phyloP scores from a whole-genome alignment of 2,329 filamentous ascomycete species.

The Sporothrix humicola region DNA sequence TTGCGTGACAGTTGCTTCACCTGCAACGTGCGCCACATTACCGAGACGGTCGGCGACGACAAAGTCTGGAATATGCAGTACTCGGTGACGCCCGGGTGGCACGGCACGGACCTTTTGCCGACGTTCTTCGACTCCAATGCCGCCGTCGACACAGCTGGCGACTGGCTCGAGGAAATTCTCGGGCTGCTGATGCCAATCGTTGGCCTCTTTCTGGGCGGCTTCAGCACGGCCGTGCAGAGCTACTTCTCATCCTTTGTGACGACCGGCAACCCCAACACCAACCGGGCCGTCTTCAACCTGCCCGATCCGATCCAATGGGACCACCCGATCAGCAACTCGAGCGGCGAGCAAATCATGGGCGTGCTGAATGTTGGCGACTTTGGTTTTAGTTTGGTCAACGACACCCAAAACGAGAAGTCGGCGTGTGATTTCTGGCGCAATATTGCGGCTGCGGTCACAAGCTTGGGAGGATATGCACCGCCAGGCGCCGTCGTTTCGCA shows the following conservation, averaged over 20 bases:
- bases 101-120: slow-evolving; percentile 50
- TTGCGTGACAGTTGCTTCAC: slow-evolving; percentile 47
- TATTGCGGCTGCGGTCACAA: slow-evolving; percentile 42
- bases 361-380: slow-evolving; percentile 47
- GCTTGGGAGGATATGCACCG: slow-evolving; percentile 44
- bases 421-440: slow-evolving; percentile 47
- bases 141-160: slow-evolving; percentile 40
- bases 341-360: slow-evolving; percentile 40
- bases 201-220: slow-evolving; percentile 44
- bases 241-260: slow-evolving; percentile 51
- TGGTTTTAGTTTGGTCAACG: slow-evolving; percentile 43
- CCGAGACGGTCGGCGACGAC: slow-evolving; percentile 46
- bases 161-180: slow-evolving; percentile 40
- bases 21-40: slow-evolving; percentile 48
- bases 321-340: slow-evolving; percentile 41
- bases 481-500: slow-evolving; percentile 39
- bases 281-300: slow-evolving; percentile 41
- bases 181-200: slow-evolving; percentile 43
- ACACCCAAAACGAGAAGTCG: slow-evolving; percentile 42
- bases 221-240: slow-evolving; percentile 49
- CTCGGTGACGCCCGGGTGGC: slow-evolving; percentile 48
- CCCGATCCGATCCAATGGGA: slow-evolving; percentile 47
- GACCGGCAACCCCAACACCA: slow-evolving; percentile 49
- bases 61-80: slow-evolving; percentile 52
- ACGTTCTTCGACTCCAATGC: slow-evolving; percentile 48